A percentile compares a stretch with the other conserved stretches of the same genome.
phyloP scores from a whole-genome alignment of 768 basidiomycete species.

The Psilocybe cyanescens region DNA sequence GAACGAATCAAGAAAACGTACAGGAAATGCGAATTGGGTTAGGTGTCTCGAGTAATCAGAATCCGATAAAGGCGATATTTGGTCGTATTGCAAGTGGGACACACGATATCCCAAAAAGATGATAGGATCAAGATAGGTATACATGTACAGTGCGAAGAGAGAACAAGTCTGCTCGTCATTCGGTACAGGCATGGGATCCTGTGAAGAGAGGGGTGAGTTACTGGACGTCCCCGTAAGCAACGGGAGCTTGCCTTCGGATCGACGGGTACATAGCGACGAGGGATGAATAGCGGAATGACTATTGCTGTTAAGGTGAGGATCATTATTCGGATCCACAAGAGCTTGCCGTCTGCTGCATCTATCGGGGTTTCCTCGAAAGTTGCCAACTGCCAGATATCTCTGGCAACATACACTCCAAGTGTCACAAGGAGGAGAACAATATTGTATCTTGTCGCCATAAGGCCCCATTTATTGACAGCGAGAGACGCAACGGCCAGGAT shows the following conservation, averaged over 20 bases:
- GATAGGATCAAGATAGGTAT: conserved; percentile 57
- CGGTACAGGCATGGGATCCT: conserved; percentile 35
- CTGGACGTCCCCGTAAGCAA: not conserved
- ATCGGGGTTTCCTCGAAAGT: conserved; percentile 47
- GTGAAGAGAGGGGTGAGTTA: not conserved
- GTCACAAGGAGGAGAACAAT: conserved; percentile 33
- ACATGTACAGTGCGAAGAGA: conserved; percentile 45
- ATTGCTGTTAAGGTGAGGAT: conserved; percentile 47
- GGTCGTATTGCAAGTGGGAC: conserved; percentile 47
- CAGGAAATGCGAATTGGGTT: conserved; percentile 5
- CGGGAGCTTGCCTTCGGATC: conserved; percentile 43
- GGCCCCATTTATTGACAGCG: conserved; percentile 30
- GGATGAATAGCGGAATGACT: conserved; percentile 54
- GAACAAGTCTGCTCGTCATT: conserved; percentile 60
- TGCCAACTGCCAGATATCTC: conserved; percentile 60
- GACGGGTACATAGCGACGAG: conserved; percentile 55
- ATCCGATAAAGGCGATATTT: conserved; percentile 65
- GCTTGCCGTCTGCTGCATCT: conserved; percentile 44
- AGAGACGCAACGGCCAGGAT: conserved; percentile 40
- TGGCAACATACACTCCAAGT: conserved; percentile 50
- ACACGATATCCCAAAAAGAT: conserved; percentile 48
- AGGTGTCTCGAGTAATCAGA: conserved; percentile 46
- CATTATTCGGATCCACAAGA: conserved; percentile 53
- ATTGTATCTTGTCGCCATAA: conserved; percentile 27
- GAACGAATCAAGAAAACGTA: conserved; percentile 3